A percentile compares a stretch with the other conserved stretches of the same genome.
These are phyloP conservation scores for Backusella australiensis DNA, from an alignment of 192 early-diverging fungal genomes.

Conservation along the genomic window DNA sequence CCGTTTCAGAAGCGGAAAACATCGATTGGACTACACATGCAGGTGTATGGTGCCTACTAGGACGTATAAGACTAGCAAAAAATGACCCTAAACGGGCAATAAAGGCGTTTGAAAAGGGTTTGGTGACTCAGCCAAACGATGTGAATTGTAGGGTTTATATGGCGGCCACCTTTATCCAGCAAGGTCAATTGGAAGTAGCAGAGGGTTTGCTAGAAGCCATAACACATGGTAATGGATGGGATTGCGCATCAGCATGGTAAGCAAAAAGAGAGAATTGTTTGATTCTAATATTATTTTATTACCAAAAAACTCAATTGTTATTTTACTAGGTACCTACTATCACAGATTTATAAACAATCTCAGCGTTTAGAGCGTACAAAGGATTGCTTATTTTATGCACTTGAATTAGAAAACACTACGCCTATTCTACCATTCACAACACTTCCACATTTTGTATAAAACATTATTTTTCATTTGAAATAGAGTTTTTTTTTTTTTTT, in stretches of 20 bases:
- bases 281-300: neutral
- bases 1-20: constrained; percentile 55
- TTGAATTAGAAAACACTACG: constrained; percentile 52
- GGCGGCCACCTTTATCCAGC: constrained; percentile 43
- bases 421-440: constrained; percentile 47
- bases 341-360: constrained; percentile 44
- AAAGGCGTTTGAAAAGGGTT: constrained; percentile 50
- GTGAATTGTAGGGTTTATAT: constrained; percentile 43
- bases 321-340: constrained; percentile 39
- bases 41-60: constrained; percentile 56
- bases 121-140: constrained; percentile 43
- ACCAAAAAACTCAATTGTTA: neutral
- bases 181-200: constrained; percentile 47
- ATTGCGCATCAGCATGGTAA: constrained; percentile 60
- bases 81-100: constrained; percentile 38
- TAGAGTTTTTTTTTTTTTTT: neutral
- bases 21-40: constrained; percentile 43
- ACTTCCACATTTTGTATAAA: constrained; percentile 41
- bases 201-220: constrained; percentile 50
- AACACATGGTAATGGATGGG: constrained; percentile 56
- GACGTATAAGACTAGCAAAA: constrained; percentile 40
- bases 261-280: neutral
- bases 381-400: constrained; percentile 57
- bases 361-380: constrained; percentile 45
- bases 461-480: neutral